Evolutionary conservation across 305 asterid genomes (phyloP).

Genomic region (Plantago coronopus): DNA sequence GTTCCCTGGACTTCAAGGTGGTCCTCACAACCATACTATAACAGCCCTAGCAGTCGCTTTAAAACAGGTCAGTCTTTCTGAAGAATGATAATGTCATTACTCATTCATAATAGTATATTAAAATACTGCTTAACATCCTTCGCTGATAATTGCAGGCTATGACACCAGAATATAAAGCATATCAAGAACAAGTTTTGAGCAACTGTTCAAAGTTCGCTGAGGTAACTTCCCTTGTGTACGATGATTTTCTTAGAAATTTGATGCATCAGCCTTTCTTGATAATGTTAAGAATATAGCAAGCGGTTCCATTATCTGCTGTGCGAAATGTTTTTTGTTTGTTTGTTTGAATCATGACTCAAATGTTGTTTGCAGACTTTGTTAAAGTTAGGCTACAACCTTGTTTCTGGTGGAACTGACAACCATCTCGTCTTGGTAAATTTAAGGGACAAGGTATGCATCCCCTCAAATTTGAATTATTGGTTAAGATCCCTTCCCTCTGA

Average conservation of each 20-base stretch:
- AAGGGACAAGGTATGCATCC: constrained; percentile 49
- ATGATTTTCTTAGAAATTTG: constrained; percentile 16
- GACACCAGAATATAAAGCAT: constrained; percentile 87
- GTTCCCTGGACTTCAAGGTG: constrained; percentile 83
- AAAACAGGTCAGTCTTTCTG: constrained; percentile 43
- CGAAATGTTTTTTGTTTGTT: not conserved
- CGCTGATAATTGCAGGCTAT: constrained; percentile 60
- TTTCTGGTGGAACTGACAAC: constrained; percentile 96
- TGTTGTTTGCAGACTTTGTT: constrained; percentile 54
- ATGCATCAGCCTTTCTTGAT: constrained; percentile 8
- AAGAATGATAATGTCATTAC: not conserved
- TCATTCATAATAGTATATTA: too few species aligned
- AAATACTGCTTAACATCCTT: too few species aligned
- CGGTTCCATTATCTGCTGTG: not conserved
- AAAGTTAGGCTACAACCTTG: constrained; percentile 65
- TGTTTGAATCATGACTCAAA: constrained; percentile 2
- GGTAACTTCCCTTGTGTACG: constrained; percentile 36
- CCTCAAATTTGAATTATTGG: constrained; percentile 2
- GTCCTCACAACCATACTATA: constrained; percentile 78
- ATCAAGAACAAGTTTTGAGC: constrained; percentile 83
- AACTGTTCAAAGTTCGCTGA: constrained; percentile 84
- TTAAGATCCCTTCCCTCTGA: too few species aligned
- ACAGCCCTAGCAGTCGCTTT: constrained; percentile 73
- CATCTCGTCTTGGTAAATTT: constrained; percentile 88
- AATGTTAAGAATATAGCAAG: constrained; percentile 2